Conservation (phyloP, 2,329 filamentous ascomycete species). For the Podosphaera xanthii region DNA sequence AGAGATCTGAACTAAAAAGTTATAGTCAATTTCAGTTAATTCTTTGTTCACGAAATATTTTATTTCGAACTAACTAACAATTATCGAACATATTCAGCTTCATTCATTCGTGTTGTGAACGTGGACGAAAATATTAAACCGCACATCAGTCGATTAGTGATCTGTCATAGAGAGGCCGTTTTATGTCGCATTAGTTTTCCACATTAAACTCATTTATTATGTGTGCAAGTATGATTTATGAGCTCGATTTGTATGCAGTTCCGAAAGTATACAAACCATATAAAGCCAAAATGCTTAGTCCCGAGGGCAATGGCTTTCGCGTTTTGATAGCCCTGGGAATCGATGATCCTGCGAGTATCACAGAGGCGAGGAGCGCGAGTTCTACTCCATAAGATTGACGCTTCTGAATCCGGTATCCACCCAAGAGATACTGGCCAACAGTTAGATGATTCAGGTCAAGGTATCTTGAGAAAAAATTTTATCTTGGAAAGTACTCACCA, state of each 20-base stretch:
- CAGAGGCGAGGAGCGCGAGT: conserved; percentile 65
- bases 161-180: too few species aligned
- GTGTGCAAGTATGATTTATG: not conserved
- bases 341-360: conserved; percentile 63
- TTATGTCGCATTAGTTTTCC: too few species aligned
- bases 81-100: too few species aligned
- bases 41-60: too few species aligned
- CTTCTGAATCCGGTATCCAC: conserved; percentile 58
- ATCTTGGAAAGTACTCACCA: conserved; percentile 21
- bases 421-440: conserved; percentile 35
- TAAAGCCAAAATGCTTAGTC: conserved; percentile 54
- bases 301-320: conserved; percentile 63
- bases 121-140: too few species aligned
- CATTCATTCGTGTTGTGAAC: too few species aligned
- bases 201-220: too few species aligned
- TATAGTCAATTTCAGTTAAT: too few species aligned
- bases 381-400: conserved; percentile 64
- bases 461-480: not conserved
- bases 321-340: conserved; percentile 70
- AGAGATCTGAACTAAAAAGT: too few species aligned
- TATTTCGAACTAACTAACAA: too few species aligned
- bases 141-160: too few species aligned
- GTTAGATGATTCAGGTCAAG: not conserved
- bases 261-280: conserved; percentile 68
- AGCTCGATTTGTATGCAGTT: conserved; percentile 27